A percentile compares a stretch with the other conserved stretches of the same genome.
These are phyloP conservation scores for Starmerella tilneyi DNA, from an alignment of 805 yeast genomes.

Conservation along the genomic window DNA sequence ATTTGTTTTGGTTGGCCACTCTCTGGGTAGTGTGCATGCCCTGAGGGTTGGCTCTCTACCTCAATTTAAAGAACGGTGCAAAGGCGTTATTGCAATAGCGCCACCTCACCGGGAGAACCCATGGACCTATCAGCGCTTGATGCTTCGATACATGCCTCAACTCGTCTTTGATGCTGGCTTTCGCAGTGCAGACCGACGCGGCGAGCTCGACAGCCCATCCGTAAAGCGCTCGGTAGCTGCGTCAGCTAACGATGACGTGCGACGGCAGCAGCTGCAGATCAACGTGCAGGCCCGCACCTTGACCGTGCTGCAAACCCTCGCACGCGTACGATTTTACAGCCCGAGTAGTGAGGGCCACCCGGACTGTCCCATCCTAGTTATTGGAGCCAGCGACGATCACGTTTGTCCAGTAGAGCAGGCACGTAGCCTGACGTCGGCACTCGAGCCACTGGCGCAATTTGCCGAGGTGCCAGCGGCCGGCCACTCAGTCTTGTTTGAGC, in stretches of 20 bases:
- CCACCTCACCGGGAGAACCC: conserved; percentile 28
- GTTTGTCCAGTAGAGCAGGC: conserved; percentile 42
- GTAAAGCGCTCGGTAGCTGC: conserved; percentile 46
- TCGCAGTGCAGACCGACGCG: conserved; percentile 49
- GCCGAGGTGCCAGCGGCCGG: conserved; percentile 40
- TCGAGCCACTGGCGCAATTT: not conserved
- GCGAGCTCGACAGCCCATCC: conserved; percentile 51
- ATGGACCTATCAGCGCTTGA: not conserved
- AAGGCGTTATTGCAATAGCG: conserved; percentile 30
- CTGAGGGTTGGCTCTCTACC: conserved; percentile 21
- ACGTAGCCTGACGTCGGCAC: conserved; percentile 17
- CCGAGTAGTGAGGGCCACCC: conserved; percentile 37
- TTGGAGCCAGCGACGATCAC: conserved; percentile 50
- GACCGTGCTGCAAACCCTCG: conserved; percentile 44
- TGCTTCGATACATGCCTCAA: conserved; percentile 7
- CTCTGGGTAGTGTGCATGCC: conserved; percentile 57
- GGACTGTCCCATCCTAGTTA: conserved; percentile 41
- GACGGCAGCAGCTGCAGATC: conserved; percentile 56
- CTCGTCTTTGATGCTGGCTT: conserved; percentile 41
- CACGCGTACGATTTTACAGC: conserved; percentile 41
- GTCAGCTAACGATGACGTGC: conserved; percentile 33
- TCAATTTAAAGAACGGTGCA: conserved; percentile 22
- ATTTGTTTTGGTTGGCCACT: conserved; percentile 48
- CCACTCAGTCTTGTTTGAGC: conserved; percentile 52
- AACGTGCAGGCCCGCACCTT: conserved; percentile 52